phyloP scores from a whole-genome alignment of 73 alveolate genomes.

The Blepharisma japonicum region DNA sequence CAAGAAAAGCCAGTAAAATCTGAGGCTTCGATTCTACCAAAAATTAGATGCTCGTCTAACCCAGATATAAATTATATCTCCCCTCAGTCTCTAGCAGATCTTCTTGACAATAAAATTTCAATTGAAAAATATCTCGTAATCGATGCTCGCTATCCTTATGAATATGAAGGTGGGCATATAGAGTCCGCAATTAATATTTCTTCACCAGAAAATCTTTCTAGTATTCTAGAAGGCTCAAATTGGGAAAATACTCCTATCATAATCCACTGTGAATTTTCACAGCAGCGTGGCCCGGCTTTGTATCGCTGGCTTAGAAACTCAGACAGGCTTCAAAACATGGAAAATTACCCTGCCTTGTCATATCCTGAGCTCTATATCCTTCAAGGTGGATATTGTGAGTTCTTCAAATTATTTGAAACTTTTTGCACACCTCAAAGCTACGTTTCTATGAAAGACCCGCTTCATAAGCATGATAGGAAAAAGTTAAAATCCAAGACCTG shows the following conservation, averaged over 20 bases:
- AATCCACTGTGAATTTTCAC: constrained; percentile 21
- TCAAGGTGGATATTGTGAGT: constrained; percentile 28
- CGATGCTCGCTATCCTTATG: constrained; percentile 14
- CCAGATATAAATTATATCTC: constrained; percentile 6
- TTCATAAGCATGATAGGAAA: no score
- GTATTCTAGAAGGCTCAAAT: background rate
- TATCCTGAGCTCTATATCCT: constrained; percentile 20
- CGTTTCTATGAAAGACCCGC: background rate
- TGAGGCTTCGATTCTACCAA: constrained; percentile 13
- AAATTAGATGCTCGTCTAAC: background rate
- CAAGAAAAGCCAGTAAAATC: constrained; percentile 9
- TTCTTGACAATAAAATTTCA: background rate
- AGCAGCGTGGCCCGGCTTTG: constrained; percentile 5
- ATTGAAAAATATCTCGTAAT: background rate
- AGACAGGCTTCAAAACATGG: constrained; percentile 12
- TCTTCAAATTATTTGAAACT: background rate
- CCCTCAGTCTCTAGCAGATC: background rate
- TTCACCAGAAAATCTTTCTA: background rate
- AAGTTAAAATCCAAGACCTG: no score
- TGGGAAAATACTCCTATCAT: constrained; percentile 26
- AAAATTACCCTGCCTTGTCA: background rate
- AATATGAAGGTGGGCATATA: constrained; percentile 30
- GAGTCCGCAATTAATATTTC: background rate
- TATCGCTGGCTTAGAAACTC: background rate
- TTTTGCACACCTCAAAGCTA: background rate